Base-by-base conservation (phyloP, 768 basidiomycete genomes). In the Russula sp. region DNA sequence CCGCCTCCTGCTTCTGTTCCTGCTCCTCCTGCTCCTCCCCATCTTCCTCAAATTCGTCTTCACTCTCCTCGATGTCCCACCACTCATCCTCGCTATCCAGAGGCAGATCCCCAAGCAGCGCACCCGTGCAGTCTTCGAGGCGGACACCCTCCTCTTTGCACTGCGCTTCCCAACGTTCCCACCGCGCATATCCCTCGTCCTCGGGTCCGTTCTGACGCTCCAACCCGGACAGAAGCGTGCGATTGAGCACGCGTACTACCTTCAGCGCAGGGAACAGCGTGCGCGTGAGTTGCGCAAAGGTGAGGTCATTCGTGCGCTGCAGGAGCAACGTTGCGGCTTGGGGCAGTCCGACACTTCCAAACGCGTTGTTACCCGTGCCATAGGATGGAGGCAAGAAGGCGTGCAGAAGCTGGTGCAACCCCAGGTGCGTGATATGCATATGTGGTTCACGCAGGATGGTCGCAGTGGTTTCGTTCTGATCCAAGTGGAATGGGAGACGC, bases 101-200 rank as follows among this genome's bases (percentile, higher is more conserved):
- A 64, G 69, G 77, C 69, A 69, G 72, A 66, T 69, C 75, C 38
- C 90, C 90, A 42, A 92, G 74, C 57, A 78, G 68, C 14, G 77
- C 82, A 0, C 88, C 89, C 0, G 90, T 90, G 70, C 89, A 91
- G 72, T 92, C 90, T 74, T 92, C 89, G 56, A 92, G 71, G 49
- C 85, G 73, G 5, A 90, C 75, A 0, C 82, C 79, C 71, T 81
- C 77, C 22, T 69, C 65, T 0, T 75, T 66, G 66, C 83, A 87
- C 68, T 74, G 76, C 16, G 77, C 78, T 82, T 84, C 88, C 90
- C 90, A 91, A 53, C 79, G 75, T 67, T 85, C 84, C 84, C 88
- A 91, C 34, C 89, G 75, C 63, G 80, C 77, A 59, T 71, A 76
- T 8, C 77, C 64, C 72, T 73, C 64, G 55, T 69, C 66, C 40